Evolutionary conservation across 345 rosid genomes (phyloP), one percentile per base, ranked within the genome.

Genomic region (Toxicodendron radicans): DNA sequence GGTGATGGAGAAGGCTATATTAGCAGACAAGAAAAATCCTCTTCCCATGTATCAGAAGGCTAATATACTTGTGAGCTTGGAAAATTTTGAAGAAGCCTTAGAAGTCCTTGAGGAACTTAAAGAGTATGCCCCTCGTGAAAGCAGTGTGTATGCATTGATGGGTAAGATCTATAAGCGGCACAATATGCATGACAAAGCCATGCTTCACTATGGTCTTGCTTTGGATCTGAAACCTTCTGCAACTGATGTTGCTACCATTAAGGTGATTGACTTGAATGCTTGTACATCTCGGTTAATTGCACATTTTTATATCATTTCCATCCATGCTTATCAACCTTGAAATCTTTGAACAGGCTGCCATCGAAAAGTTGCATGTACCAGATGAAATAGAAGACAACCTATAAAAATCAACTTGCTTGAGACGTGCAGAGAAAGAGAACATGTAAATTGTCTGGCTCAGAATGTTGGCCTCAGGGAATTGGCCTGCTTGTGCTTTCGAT

Each of bases 11-110:
- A 83, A 81, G 74, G 98, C 99, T 33, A 89, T 95, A 74, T 70
- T 86, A 79, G 97, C 99, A 8, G 99, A 95, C 73, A 86, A 85
- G 77, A 95, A 93, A 76, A 95, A 93, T 71, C 98, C 99, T 73
- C 97, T 93, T 82, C 98, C 99, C 38, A 91, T 91, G 97, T 95
- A 95, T 81, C 95, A 95, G 79, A 95, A 95, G 87, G 98, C 98
- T 58, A 91, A 85, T 78, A 88, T 93, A 53, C 93, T 93, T 13
- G 85, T 89, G 73, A 84, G 91, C 81, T 73, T 93, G 84, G 93
- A 87, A 82, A 85, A 80, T 61, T 86, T 87, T 78, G 93, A 91
- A n/a, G 93, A 90, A 83, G 99, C 99, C 70, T 75, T 93, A 33
- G 87, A 88, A 82, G 97, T 93, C 71, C 88, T 95, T 3, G 95